Evolutionary conservation across 164 flowering plant species (phyloP).

Genomic region (Stephania yunnanensis): DNA sequence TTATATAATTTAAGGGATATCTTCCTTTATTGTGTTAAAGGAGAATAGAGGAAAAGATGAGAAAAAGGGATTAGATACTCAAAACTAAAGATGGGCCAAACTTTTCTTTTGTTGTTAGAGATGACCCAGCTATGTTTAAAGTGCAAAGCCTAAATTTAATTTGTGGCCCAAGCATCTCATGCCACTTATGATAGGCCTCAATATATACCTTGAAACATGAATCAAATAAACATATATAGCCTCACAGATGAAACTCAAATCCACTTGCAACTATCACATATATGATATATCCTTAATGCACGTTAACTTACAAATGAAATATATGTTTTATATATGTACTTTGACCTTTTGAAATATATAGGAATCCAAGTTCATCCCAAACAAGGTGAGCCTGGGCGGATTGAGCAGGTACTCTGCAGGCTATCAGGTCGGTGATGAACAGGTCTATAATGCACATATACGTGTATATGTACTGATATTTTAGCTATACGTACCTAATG

Average conservation of each 20-base stretch:
- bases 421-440: too few species aligned
- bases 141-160: neutral
- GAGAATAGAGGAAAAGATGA: neutral
- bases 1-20: neutral
- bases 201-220: neutral
- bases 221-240: neutral
- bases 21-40: neutral
- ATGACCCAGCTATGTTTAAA: neutral
- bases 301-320: too few species aligned
- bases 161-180: conserved; percentile 1
- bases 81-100: conserved; percentile 1
- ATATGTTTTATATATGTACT: too few species aligned
- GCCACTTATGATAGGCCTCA: neutral
- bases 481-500: neutral
- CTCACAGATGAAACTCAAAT: neutral
- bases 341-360: too few species aligned
- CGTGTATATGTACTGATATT: too few species aligned
- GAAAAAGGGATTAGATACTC: neutral
- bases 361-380: too few species aligned
- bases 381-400: too few species aligned
- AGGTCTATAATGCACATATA: too few species aligned
- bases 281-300: too few species aligned
- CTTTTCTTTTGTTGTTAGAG: neutral
- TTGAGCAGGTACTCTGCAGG: too few species aligned
- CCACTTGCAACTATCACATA: too few species aligned